phyloP scores from a whole-genome alignment of 139 green algal species.

The Trebouxia sp. region DNA sequence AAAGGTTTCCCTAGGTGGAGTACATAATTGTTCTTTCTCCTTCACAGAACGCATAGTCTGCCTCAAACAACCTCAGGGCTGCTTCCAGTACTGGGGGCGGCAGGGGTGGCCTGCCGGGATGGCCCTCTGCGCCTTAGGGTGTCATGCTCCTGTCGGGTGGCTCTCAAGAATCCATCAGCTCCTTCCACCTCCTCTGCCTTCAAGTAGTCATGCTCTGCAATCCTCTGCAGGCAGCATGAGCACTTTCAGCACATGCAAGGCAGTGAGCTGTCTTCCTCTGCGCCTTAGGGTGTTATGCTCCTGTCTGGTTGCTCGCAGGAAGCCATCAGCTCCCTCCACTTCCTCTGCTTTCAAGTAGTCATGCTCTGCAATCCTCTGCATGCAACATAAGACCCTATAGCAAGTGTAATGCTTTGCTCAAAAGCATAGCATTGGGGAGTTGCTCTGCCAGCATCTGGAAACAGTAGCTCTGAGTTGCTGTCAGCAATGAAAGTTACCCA shows the following conservation, averaged over 20 bases:
- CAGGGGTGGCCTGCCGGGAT: neutral
- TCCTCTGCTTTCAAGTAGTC: neutral
- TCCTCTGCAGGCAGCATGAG: slow-evolving; percentile 33
- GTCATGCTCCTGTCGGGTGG: slow-evolving; percentile 25
- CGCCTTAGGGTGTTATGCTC: neutral
- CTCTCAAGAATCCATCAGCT: slow-evolving; percentile 32
- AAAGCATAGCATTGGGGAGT: no score
- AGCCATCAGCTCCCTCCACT: slow-evolving; percentile 35
- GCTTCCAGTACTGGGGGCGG: neutral
- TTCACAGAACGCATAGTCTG: no score
- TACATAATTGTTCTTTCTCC: no score
- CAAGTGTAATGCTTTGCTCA: no score
- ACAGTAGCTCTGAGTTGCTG: no score
- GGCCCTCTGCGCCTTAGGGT: neutral
- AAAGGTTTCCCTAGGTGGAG: no score
- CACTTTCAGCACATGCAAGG: no score
- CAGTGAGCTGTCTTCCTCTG: no score
- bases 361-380: slow-evolving; percentile 34
- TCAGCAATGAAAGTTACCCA: no score
- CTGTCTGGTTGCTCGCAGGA: slow-evolving; percentile 25
- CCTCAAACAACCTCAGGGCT: neutral
- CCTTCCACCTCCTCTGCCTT: slow-evolving; percentile 28
- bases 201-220: slow-evolving; percentile 15
- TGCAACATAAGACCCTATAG: no score
- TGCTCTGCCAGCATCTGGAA: no score